phyloP scores from a whole-genome alignment of 441 rosid species.

The Arabidopsis lyrata region DNA sequence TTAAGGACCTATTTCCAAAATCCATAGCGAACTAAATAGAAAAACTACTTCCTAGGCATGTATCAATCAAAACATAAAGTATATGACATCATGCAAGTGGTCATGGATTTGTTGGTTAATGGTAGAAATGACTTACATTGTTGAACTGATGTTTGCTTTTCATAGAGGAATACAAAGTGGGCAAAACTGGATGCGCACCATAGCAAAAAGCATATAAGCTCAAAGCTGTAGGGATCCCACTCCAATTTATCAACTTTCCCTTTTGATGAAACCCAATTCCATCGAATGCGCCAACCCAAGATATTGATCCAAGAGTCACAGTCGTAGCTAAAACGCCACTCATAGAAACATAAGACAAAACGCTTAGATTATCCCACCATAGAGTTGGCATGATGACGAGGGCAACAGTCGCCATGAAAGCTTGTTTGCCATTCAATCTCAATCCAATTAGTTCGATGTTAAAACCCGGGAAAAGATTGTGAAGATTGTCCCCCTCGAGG shows the following conservation, averaged over 20 bases:
- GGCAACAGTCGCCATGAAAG: conserved; percentile 40
- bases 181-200: conserved; percentile 51
- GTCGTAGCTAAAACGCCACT: conserved; percentile 46
- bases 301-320: conserved; percentile 41
- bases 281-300: conserved; percentile 47
- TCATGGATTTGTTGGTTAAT: neutral
- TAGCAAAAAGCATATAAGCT: conserved; percentile 51
- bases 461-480: conserved; percentile 48
- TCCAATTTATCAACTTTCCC: conserved; percentile 42
- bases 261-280: conserved; percentile 48
- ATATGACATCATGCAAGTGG: neutral
- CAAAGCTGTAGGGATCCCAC: conserved; percentile 48
- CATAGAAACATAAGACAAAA: conserved; percentile 49
- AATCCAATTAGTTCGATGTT: conserved; percentile 32
- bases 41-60: neutral
- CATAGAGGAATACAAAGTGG: conserved; percentile 51
- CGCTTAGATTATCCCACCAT: conserved; percentile 48
- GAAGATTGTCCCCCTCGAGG: conserved; percentile 52
- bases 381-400: conserved; percentile 47
- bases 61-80: neutral
- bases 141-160: conserved; percentile 44
- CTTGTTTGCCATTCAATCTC: conserved; percentile 39
- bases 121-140: conserved; percentile 38
- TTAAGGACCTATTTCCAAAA: neutral
- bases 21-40: neutral